These are phyloP conservation scores for Didymella glomerata DNA, from an alignment of 2,329 filamentous ascomycete species.

Conservation along the genomic window DNA sequence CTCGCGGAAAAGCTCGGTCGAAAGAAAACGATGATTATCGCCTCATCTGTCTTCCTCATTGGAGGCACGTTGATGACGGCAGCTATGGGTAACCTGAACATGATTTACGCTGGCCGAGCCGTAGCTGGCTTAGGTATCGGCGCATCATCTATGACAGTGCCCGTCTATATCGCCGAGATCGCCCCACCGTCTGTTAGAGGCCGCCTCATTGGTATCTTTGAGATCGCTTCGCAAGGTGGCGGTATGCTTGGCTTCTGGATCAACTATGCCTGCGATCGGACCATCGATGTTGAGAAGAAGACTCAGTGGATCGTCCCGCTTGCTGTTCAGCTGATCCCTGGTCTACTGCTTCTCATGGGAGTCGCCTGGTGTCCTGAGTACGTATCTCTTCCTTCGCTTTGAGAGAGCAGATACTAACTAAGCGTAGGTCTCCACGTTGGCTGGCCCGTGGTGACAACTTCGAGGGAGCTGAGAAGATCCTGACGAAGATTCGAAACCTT, in stretches of 20 bases:
- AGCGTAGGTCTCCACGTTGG: constrained; percentile 28
- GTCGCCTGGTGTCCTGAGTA: constrained; percentile 51
- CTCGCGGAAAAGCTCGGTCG: constrained; percentile 61
- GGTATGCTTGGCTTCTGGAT: constrained; percentile 59
- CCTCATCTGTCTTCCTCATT: constrained; percentile 55
- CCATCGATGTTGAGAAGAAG: constrained; percentile 55
- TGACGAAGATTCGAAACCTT: constrained; percentile 58
- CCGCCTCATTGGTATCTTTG: constrained; percentile 71
- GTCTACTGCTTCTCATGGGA: constrained; percentile 47
- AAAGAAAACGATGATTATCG: constrained; percentile 59
- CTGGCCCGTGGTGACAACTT: constrained; percentile 40
- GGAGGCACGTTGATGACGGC: constrained; percentile 54
- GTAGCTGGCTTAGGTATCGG: constrained; percentile 53
- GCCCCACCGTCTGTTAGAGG: constrained; percentile 70
- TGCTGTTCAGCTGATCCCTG: constrained; percentile 56
- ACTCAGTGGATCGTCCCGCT: constrained; percentile 71
- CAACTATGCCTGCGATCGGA: constrained; percentile 53
- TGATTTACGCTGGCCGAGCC: constrained; percentile 50
- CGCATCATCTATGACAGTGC: constrained; percentile 49
- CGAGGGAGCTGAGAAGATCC: constrained; percentile 53
- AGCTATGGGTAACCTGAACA: constrained; percentile 45
- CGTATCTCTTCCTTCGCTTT: not conserved
- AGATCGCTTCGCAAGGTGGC: constrained; percentile 70
- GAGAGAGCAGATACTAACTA: not conserved
- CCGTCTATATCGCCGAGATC: constrained; percentile 52